A percentile compares a stretch with the other conserved stretches of the same genome.
Conservation (phyloP, 495 filamentous ascomycete genomes). For the Aspergillus conjunctus region DNA sequence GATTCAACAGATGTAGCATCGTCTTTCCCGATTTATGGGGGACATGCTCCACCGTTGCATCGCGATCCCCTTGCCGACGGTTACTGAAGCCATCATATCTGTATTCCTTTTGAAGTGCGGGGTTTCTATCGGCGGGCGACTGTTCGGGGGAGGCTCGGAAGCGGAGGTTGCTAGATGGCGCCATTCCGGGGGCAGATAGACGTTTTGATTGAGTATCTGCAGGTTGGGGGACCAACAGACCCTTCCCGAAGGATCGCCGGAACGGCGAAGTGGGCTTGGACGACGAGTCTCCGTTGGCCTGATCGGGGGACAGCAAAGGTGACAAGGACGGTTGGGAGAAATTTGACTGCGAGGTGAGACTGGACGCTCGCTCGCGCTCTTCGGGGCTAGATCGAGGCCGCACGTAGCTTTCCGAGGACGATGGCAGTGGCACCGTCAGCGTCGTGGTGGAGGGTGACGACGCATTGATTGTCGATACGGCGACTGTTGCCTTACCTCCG, state of each 20-base stretch:
- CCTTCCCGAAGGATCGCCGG: conserved; percentile 41
- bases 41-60: conserved; percentile 31
- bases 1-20: conserved; percentile 69
- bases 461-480: conserved; percentile 26
- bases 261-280: conserved; percentile 43
- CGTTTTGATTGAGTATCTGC: conserved; percentile 31
- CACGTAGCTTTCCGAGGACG: conserved; percentile 31
- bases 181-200: conserved; percentile 31
- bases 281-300: conserved; percentile 34
- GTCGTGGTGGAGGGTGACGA: conserved; percentile 39
- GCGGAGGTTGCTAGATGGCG: conserved; percentile 35
- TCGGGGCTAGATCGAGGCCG: conserved; percentile 43
- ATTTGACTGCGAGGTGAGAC: conserved; percentile 33
- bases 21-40: conserved; percentile 55
- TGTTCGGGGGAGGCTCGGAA: conserved; percentile 42
- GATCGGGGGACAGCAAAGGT: conserved; percentile 26
- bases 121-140: conserved; percentile 31
- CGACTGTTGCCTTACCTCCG: conserved; percentile 30
- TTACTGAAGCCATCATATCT: conserved; percentile 26
- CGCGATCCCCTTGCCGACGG: conserved; percentile 38
- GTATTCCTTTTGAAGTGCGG: conserved; percentile 31
- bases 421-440: conserved; percentile 29
- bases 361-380: conserved; percentile 30
- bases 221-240: conserved; percentile 27
- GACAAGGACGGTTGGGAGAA: conserved; percentile 33